A percentile compares a stretch with the other conserved stretches of the same genome.
Evolutionary conservation across 495 filamentous ascomycete species (phyloP).

Genomic region (Daldinia vernicosa): DNA sequence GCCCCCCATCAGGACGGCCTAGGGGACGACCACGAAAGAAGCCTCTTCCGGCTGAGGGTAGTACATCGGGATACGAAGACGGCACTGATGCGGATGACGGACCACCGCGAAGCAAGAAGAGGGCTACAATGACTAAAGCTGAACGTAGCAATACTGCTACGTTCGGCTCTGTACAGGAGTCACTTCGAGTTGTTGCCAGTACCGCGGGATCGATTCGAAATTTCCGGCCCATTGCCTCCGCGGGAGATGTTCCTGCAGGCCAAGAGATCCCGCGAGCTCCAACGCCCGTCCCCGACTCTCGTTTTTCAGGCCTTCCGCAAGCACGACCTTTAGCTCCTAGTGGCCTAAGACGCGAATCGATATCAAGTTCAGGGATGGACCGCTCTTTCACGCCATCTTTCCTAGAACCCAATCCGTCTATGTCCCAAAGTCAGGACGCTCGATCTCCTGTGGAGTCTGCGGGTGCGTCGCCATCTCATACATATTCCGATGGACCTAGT

Average conservation of each 20-base stretch:
- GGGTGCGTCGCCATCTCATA: constrained; percentile 64
- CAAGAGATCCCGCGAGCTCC: constrained; percentile 83
- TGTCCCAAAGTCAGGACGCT: constrained; percentile 48
- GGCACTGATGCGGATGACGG: constrained; percentile 72
- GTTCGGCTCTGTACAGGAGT: constrained; percentile 76
- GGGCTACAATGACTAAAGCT: constrained; percentile 75
- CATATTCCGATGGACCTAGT: constrained; percentile 63
- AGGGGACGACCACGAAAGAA: constrained; percentile 60
- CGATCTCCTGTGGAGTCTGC: constrained; percentile 57
- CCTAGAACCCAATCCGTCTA: constrained; percentile 32
- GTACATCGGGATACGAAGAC: constrained; percentile 73
- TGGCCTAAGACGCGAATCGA: constrained; percentile 38
- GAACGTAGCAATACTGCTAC: constrained; percentile 72
- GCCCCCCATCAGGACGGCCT: constrained; percentile 54
- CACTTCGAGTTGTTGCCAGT: constrained; percentile 86
- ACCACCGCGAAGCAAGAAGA: constrained; percentile 63
- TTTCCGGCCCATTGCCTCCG: constrained; percentile 75
- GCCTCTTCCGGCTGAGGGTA: constrained; percentile 54
- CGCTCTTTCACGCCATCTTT: constrained; percentile 22
- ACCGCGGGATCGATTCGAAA: constrained; percentile 87
- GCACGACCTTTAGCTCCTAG: constrained; percentile 31
- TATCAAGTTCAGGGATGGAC: constrained; percentile 20
- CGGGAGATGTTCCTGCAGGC: constrained; percentile 56
- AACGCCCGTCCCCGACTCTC: constrained; percentile 73
- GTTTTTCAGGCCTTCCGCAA: constrained; percentile 43